Percentiles rank a stretch among this genome's conserved stretches.
Evolutionary conservation across 768 basidiomycete genomes (phyloP).

Genomic region (Lactarius evosmus): DNA sequence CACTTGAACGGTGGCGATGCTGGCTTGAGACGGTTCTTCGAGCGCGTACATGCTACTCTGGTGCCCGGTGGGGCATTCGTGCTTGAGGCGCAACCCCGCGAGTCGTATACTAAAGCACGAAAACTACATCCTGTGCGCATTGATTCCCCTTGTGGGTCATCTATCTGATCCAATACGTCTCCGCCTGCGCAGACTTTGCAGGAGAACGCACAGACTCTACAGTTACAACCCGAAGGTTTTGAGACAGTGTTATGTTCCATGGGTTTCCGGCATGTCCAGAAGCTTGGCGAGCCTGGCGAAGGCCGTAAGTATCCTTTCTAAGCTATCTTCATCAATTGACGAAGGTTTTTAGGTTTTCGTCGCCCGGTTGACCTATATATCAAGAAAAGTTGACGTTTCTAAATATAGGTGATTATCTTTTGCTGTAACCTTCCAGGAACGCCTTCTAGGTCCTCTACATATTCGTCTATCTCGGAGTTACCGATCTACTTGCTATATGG

Average conservation of each 20-base stretch:
- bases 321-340: conserved; percentile 5
- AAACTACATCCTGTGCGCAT: conserved; percentile 56
- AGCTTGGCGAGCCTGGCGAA: conserved; percentile 56
- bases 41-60: conserved; percentile 53
- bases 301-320: conserved; percentile 47
- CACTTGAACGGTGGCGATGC: conserved; percentile 80
- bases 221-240: conserved; percentile 65
- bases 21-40: conserved; percentile 67
- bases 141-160: not conserved
- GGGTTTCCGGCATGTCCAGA: conserved; percentile 54
- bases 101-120: conserved; percentile 74
- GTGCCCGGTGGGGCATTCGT: conserved; percentile 64
- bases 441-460: not conserved
- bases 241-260: conserved; percentile 49
- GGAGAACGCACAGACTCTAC: conserved; percentile 54
- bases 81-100: conserved; percentile 84
- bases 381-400: conserved; percentile 10
- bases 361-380: conserved; percentile 28
- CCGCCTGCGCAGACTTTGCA: conserved; percentile 44
- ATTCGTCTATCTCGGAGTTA: not conserved
- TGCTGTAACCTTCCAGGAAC: not conserved
- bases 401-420: not conserved
- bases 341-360: conserved; percentile 22
- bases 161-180: not conserved
- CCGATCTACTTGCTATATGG: not conserved